Percentiles rank a stretch among this genome's conserved stretches.
These are phyloP conservation scores for Suillus subluteus DNA, from an alignment of 768 basidiomycete species.

Conservation along the genomic window DNA sequence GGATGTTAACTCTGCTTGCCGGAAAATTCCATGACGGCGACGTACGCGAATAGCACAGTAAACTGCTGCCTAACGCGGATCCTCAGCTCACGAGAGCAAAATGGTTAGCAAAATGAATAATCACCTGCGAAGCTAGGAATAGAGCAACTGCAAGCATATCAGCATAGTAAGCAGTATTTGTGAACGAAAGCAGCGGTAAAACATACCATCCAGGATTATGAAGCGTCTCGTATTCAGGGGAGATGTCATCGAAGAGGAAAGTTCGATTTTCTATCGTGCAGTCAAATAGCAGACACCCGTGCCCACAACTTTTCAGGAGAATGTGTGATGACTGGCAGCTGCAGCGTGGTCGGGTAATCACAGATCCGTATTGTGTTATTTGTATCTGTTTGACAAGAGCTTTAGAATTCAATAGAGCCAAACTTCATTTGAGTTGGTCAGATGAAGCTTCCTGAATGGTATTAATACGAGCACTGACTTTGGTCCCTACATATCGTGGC, in stretches of 20 bases:
- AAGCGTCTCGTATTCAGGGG: conserved; percentile 5
- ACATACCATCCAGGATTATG: conserved; percentile 4
- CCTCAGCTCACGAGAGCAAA: not conserved
- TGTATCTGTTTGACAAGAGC: conserved; percentile 1
- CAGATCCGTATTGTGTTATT: not conserved
- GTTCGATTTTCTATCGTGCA: not conserved
- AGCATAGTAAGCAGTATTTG: too few relatives aligned
- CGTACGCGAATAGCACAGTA: conserved; percentile 5
- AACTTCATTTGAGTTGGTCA: not conserved
- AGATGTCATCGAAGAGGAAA: conserved; percentile 1
- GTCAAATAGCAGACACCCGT: not conserved
- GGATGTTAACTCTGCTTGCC: not conserved
- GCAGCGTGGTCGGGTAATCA: not conserved
- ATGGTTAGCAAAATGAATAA: not conserved
- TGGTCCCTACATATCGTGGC: not conserved
- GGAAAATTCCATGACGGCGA: not conserved
- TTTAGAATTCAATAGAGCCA: conserved; percentile 5
- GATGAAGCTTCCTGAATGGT: not conserved
- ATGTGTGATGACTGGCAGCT: not conserved
- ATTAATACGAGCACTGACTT: not conserved
- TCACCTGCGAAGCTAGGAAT: conserved; percentile 8
- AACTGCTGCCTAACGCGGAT: conserved; percentile 1
- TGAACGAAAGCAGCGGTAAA: not conserved
- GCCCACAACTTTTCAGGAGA: not conserved
- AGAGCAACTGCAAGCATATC: conserved; percentile 3